Conservation (phyloP, 257 asterid genomes). For the Euphrasia confusa region DNA sequence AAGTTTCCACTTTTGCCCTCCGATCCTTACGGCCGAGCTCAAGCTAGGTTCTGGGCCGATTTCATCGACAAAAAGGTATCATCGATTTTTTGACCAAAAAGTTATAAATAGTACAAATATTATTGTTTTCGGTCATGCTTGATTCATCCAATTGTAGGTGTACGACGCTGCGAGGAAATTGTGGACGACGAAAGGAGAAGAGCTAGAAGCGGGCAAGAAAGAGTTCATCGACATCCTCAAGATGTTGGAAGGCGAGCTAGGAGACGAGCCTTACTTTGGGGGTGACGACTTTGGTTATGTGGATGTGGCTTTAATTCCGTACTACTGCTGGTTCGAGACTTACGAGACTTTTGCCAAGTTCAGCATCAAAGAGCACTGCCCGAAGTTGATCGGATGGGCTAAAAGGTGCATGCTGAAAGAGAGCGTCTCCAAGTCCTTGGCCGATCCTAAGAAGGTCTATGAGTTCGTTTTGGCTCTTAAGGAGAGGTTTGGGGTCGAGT, state of each 20-base stretch:
- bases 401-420: conserved; percentile 38
- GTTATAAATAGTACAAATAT: background rate
- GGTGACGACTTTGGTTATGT: conserved; percentile 38
- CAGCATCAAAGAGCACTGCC: conserved; percentile 27
- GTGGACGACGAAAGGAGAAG: conserved; percentile 35
- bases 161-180: conserved; percentile 24
- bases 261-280: conserved; percentile 45
- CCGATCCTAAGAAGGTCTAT: conserved; percentile 28
- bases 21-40: conserved; percentile 12
- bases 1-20: background rate
- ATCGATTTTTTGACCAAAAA: background rate
- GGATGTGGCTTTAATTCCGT: conserved; percentile 33
- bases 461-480: conserved; percentile 23
- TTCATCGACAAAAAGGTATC: conserved; percentile 13
- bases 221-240: conserved; percentile 24
- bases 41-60: conserved; percentile 23
- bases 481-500: conserved; percentile 26
- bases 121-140: background rate
- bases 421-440: conserved; percentile 34
- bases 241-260: conserved; percentile 37
- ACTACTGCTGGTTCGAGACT: conserved; percentile 30
- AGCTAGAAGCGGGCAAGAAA: conserved; percentile 29
- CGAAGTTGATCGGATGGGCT: conserved; percentile 34
- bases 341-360: conserved; percentile 32
- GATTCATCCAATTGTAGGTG: conserved; percentile 12